Conservation (phyloP, 2,329 filamentous ascomycete species). For the Sclerotinia minor region DNA sequence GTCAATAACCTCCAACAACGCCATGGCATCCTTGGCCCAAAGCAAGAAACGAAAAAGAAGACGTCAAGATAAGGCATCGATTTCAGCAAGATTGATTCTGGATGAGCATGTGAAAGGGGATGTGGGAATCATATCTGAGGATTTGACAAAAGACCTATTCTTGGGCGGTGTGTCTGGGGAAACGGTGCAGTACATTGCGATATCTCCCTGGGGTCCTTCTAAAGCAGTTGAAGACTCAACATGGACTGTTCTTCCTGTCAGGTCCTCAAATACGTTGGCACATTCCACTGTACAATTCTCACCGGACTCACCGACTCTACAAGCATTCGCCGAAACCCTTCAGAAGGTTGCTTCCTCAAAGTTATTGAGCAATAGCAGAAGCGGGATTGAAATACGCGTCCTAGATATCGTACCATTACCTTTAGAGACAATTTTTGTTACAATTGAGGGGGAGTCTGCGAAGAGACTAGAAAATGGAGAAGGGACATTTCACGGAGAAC, state of each 20-base stretch:
- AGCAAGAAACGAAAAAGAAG: constrained; percentile 50
- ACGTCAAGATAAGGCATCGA: constrained; percentile 69
- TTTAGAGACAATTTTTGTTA: constrained; percentile 84
- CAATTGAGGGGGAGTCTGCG: constrained; percentile 76
- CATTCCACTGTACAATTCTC: constrained; percentile 80
- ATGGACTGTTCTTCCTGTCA: constrained; percentile 85
- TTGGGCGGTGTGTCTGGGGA: constrained; percentile 51
- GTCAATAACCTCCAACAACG: constrained; percentile 4
- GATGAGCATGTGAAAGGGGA: constrained; percentile 85
- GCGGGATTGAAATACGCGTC: constrained; percentile 79
- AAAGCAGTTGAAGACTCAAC: constrained; percentile 58
- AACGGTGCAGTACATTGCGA: constrained; percentile 63
- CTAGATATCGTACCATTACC: constrained; percentile 77
- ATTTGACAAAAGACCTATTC: constrained; percentile 81
- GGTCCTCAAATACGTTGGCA: constrained; percentile 61
- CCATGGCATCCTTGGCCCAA: constrained; percentile 7
- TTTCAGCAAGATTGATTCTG: constrained; percentile 77
- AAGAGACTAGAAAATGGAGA: constrained; percentile 80
- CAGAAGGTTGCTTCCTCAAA: constrained; percentile 75
- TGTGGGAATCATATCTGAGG: constrained; percentile 80
- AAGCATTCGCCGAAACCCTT: constrained; percentile 74
- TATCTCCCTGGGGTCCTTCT: constrained; percentile 70
- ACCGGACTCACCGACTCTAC: constrained; percentile 68
- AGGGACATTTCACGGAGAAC: constrained; percentile 73
- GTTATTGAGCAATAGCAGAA: constrained; percentile 68